Evolutionary conservation across 2,329 filamentous ascomycete species (phyloP).

Genomic region (Sporothrix brunneoviolacea): DNA sequence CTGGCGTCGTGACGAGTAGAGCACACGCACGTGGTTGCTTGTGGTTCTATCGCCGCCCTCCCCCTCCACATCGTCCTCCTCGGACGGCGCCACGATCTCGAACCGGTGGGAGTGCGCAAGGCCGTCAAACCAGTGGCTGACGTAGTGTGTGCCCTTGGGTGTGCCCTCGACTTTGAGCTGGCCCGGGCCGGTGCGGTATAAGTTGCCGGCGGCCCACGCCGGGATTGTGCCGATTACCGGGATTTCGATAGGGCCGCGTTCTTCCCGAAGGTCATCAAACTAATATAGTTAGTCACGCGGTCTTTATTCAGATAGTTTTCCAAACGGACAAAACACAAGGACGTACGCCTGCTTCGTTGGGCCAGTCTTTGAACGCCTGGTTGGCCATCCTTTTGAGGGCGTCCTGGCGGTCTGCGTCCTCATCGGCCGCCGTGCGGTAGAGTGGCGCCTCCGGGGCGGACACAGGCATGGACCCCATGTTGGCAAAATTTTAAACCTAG

Average conservation of each 20-base stretch:
- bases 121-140: slow-evolving; percentile 77
- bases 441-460: neutral
- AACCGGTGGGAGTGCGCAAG: slow-evolving; percentile 67
- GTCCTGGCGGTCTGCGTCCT: slow-evolving; percentile 2
- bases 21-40: slow-evolving; percentile 37
- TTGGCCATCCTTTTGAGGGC: neutral
- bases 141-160: slow-evolving; percentile 50
- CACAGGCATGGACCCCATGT: neutral
- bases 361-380: slow-evolving; percentile 14
- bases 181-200: slow-evolving; percentile 71
- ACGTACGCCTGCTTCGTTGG: slow-evolving; percentile 19
- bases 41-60: slow-evolving; percentile 17
- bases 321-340: neutral
- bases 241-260: slow-evolving; percentile 58
- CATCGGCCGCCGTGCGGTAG: slow-evolving; percentile 6
- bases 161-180: slow-evolving; percentile 54
- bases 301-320: too few species aligned
- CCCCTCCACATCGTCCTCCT: too few species aligned
- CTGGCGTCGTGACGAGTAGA: slow-evolving; percentile 66
- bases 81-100: slow-evolving; percentile 53
- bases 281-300: slow-evolving; percentile 29
- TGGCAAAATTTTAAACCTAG: neutral
- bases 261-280: slow-evolving; percentile 63
- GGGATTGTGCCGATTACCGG: slow-evolving; percentile 61
- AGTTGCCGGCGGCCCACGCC: slow-evolving; percentile 59